Evolutionary conservation across 2,329 filamentous ascomycete species (phyloP).

Genomic region (Penicillium griseofulvum): DNA sequence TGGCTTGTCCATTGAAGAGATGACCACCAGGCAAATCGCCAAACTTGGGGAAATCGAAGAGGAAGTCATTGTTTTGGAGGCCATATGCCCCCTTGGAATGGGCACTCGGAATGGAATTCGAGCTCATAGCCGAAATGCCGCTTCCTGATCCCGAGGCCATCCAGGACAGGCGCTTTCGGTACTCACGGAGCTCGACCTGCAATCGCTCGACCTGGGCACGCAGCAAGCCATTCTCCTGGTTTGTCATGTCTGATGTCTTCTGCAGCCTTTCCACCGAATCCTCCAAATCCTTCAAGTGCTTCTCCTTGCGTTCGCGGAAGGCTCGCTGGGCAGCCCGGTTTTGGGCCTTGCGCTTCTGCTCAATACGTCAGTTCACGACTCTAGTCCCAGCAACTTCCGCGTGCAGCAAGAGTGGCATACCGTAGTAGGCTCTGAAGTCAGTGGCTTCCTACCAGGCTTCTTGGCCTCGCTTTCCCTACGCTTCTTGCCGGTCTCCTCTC

Average conservation of each 20-base stretch:
- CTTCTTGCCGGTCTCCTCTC: conserved; percentile 64
- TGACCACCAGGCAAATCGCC: conserved; percentile 65
- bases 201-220: conserved; percentile 86
- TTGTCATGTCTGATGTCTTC: conserved; percentile 77
- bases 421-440: conserved; percentile 92
- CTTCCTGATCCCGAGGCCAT: conserved; percentile 50
- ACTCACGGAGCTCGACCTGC: conserved; percentile 80
- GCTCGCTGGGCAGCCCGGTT: conserved; percentile 90
- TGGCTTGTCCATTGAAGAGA: conserved; percentile 50
- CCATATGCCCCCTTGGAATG: conserved; percentile 53
- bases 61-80: conserved; percentile 74
- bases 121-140: conserved; percentile 48
- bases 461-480: conserved; percentile 81
- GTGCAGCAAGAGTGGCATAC: conserved; percentile 56
- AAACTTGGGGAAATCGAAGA: conserved; percentile 95
- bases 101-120: conserved; percentile 47
- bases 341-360: conserved; percentile 71
- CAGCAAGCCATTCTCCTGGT: conserved; percentile 79
- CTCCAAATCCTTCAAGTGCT: conserved; percentile 57
- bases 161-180: conserved; percentile 78
- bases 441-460: conserved; percentile 93
- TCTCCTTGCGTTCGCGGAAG: conserved; percentile 93
- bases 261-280: conserved; percentile 64
- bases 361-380: conserved; percentile 20
- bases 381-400: background rate